Percentiles rank a stretch among this genome's conserved stretches.
Conservation (phyloP, 116 monocot species). For the Trichopus zeylanicus region DNA sequence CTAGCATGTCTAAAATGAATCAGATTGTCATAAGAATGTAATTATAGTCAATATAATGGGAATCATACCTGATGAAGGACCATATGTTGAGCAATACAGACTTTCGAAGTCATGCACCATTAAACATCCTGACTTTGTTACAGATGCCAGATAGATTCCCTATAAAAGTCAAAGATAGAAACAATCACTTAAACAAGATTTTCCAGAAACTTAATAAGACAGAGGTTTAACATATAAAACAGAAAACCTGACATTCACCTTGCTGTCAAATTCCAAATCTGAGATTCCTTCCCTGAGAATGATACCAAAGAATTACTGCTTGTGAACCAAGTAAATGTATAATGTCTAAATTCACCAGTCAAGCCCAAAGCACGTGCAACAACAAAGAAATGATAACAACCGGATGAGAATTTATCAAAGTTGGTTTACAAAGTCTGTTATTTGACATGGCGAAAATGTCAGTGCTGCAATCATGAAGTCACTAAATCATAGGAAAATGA, state of each 20-base stretch:
- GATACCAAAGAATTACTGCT: not conserved
- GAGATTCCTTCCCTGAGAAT: constrained; percentile 49
- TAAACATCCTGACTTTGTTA: constrained; percentile 85
- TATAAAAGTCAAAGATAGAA: constrained; percentile 6
- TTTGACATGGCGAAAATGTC: too few relatives aligned
- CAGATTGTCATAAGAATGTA: too few relatives aligned
- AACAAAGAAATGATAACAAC: not conserved
- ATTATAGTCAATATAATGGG: too few relatives aligned
- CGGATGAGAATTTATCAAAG: too few relatives aligned
- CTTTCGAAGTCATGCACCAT: constrained; percentile 93
- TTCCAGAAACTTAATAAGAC: not conserved
- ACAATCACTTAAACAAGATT: not conserved
- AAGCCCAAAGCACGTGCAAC: not conserved
- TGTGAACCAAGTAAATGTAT: not conserved
- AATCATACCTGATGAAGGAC: constrained; percentile 53
- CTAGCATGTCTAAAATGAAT: not conserved
- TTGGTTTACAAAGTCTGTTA: too few relatives aligned
- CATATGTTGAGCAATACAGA: constrained; percentile 53
- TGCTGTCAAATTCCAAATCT: constrained; percentile 66
- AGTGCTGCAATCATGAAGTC: too few relatives aligned
- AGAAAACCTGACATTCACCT: constrained; percentile 33
- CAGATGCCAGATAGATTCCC: constrained; percentile 94
- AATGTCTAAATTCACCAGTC: not conserved
- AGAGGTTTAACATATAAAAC: not conserved
- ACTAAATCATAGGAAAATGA: too few relatives aligned